A percentile compares a stretch with the other conserved stretches of the same genome.
phyloP scores from a whole-genome alignment of 2,329 filamentous ascomycete genomes.

The Xylaria multiplex region DNA sequence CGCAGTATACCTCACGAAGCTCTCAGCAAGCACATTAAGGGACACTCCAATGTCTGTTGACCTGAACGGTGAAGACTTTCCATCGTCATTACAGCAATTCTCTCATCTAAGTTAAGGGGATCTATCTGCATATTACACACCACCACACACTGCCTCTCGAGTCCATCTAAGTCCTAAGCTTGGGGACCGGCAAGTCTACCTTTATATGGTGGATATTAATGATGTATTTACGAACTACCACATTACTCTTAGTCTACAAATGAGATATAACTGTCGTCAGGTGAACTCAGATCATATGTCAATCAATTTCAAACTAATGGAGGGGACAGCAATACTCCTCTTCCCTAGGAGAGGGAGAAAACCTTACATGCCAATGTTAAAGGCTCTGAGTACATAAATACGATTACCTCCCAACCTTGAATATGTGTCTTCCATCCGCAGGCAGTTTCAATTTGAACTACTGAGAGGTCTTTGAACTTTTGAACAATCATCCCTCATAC shows the following conservation, averaged over 20 bases:
- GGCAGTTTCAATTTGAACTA: constrained; percentile 8
- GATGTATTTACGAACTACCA: constrained; percentile 24
- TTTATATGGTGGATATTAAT: constrained; percentile 20
- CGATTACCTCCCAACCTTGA: neutral
- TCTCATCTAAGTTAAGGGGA: neutral
- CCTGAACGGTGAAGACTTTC: neutral
- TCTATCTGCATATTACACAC: constrained; percentile 22
- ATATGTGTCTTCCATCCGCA: constrained; percentile 7
- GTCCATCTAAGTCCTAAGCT: neutral
- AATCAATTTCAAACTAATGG: neutral
- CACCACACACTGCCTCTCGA: neutral
- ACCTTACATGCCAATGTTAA: neutral
- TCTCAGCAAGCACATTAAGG: neutral
- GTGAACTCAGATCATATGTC: constrained; percentile 27
- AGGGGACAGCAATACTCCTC: too few species aligned
- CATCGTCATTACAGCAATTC: constrained; percentile 23
- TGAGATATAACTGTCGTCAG: constrained; percentile 38
- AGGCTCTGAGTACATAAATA: constrained; percentile 20
- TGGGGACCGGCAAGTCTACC: constrained; percentile 8
- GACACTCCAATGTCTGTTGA: neutral
- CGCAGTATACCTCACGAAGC: neutral
- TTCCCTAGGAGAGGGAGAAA: neutral
- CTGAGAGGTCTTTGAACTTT: constrained; percentile 13
- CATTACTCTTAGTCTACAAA: neutral
- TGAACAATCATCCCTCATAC: constrained; percentile 1